Evolutionary conservation across 495 filamentous ascomycete species (phyloP).

Genomic region (Lepidopterella palustris): DNA sequence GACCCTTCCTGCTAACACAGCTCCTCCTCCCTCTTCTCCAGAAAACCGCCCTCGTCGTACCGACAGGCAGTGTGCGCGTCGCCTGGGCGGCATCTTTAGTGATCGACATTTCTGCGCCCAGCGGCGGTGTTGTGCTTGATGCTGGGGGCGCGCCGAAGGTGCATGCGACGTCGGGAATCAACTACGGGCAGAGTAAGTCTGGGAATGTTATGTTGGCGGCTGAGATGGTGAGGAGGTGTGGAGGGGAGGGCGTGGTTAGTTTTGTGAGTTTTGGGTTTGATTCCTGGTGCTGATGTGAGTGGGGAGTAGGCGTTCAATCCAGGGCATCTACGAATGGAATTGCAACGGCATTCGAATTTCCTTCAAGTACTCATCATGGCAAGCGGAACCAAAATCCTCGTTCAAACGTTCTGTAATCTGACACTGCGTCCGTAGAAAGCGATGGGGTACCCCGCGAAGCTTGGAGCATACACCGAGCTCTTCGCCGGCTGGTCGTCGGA

Average conservation of each 20-base stretch:
- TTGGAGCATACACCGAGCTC: slow-evolving; percentile 32
- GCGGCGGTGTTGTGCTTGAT: slow-evolving; percentile 8
- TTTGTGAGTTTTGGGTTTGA: background rate
- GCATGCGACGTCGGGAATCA: slow-evolving; percentile 6
- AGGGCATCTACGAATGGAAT: slow-evolving; percentile 33
- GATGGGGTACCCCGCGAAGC: slow-evolving; percentile 18
- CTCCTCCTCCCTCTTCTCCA: slow-evolving; percentile 42
- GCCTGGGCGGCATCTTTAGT: slow-evolving; percentile 36
- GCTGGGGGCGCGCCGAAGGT: background rate
- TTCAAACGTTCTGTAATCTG: background rate
- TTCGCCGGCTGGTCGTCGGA: slow-evolving; percentile 28
- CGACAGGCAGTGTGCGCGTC: slow-evolving; percentile 34
- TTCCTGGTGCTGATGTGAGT: background rate
- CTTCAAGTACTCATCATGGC: background rate
- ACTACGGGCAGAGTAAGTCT: slow-evolving; percentile 41
- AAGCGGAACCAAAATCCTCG: background rate
- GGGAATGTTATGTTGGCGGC: slow-evolving; percentile 37
- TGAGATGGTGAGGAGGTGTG: slow-evolving; percentile 33
- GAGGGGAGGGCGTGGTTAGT: slow-evolving; percentile 25
- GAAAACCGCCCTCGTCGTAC: slow-evolving; percentile 32
- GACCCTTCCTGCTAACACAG: slow-evolving; percentile 42
- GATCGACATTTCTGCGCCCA: slow-evolving; percentile 18
- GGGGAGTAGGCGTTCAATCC: slow-evolving; percentile 36
- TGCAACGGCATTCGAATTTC: slow-evolving; percentile 28
- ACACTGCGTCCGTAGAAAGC: background rate